Conservation (phyloP, 2,329 filamentous ascomycete species). For the Seiridium unicorne region DNA sequence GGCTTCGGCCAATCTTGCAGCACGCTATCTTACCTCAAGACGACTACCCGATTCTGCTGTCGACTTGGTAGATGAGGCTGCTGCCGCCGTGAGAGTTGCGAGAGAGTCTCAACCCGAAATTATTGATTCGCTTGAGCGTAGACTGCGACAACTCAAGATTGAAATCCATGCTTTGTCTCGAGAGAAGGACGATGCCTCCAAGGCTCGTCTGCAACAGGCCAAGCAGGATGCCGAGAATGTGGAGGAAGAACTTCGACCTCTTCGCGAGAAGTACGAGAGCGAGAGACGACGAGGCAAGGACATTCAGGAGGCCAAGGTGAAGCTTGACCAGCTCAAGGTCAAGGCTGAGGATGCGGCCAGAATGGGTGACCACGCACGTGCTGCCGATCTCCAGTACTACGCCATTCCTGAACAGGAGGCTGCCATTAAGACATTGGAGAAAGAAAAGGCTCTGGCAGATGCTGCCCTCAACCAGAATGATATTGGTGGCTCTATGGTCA, state of each 20-base stretch:
- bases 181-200: constrained; percentile 92
- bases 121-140: constrained; percentile 90
- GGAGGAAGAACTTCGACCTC: constrained; percentile 84
- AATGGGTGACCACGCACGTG: constrained; percentile 77
- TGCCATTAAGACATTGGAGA: constrained; percentile 78
- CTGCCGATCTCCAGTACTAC: constrained; percentile 94
- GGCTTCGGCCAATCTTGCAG: constrained; percentile 83
- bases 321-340: constrained; percentile 86
- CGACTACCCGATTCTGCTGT: constrained; percentile 95
- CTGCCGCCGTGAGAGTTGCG: constrained; percentile 92
- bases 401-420: constrained; percentile 89
- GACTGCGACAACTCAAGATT: constrained; percentile 87
- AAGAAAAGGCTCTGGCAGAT: constrained; percentile 76
- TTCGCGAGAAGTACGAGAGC: constrained; percentile 92
- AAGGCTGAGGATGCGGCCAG: constrained; percentile 94
- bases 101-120: constrained; percentile 95
- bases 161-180: constrained; percentile 94
- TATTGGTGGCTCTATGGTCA: constrained; percentile 71
- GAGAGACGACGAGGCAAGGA: constrained; percentile 89
- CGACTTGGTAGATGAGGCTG: constrained; percentile 93
- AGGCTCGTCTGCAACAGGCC: constrained; percentile 76
- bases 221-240: constrained; percentile 92
- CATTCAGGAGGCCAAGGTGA: constrained; percentile 92
- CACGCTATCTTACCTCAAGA: constrained; percentile 87
- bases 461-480: constrained; percentile 63